Evolutionary conservation across 176 grass and related monocot genomes (phyloP).

Genomic region (Bolboschoenus planiculmis): DNA sequence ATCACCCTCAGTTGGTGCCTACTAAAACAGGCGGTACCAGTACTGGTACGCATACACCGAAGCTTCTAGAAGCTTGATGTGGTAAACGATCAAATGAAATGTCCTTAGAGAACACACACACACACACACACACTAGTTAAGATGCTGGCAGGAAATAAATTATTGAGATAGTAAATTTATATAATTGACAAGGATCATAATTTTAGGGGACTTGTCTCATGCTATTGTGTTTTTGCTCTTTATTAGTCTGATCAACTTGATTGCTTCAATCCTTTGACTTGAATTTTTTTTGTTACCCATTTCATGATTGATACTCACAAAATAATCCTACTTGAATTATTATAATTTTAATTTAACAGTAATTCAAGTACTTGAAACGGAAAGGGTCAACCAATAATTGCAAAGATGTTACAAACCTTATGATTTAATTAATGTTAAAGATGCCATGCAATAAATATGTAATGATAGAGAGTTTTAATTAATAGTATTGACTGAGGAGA

Average conservation of each 20-base stretch:
- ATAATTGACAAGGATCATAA: not conserved
- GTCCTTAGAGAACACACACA: not conserved
- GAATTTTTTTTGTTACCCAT: not conserved
- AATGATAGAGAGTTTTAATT: not conserved
- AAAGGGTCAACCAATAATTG: not conserved
- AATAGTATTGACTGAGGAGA: not conserved
- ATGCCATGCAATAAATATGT: not conserved
- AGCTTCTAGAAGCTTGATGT: too few species aligned
- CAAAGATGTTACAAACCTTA: not conserved
- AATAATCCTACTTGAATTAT: not conserved
- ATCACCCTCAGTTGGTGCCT: not conserved
- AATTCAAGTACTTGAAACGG: not conserved
- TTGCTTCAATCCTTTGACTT: slow-evolving; percentile 8
- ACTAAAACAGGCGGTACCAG: too few species aligned
- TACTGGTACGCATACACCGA: too few species aligned
- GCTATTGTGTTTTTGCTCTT: not conserved
- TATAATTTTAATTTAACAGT: not conserved
- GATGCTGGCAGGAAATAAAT: not conserved
- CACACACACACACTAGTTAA: not conserved
- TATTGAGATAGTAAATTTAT: not conserved
- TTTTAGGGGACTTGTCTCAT: not conserved
- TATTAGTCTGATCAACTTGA: not conserved
- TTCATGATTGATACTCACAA: not conserved
- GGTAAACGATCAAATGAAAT: too few species aligned
- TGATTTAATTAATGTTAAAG: not conserved